Base-by-base conservation (phyloP, 441 rosid species). In the Gossypium davidsonii region DNA sequence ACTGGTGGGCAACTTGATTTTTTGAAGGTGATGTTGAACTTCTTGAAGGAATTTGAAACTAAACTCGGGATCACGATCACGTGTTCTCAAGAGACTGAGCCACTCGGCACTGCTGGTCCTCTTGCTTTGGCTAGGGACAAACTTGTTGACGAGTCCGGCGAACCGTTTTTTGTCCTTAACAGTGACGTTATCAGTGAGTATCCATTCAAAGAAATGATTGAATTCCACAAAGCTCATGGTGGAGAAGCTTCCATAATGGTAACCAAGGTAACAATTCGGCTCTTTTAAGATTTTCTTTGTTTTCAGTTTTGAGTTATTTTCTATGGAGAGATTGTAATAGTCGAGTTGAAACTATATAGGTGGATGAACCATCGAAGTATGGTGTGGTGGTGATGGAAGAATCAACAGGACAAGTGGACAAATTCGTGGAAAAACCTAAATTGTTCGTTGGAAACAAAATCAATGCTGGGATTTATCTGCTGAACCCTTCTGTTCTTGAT, bases 181-280 rank as follows among this genome's bases (percentile, higher is more conserved):
- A 92, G 98, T 53, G 99, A 94, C 78, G 99, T 94, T 15, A 94
- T 94, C 67, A 94, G 97, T 51, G 99, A 92, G 83, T 94, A 94
- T 72, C 97, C 98, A 2, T 87, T 94, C 67, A 80, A 80, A 76
- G 89, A 91, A 72, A 91, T 94, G 91, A 80, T 94, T 25, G 93
- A 80, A 73, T 94, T 94, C 79, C 99, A 94, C 77, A 90, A 90
- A 76, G 57, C 82, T 74, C 99, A 94, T 57, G 96, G 98, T 48
- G 98, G 98, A 42, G 99, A 94, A 81, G 99, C 99, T 53, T 94
- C 99, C 74, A 92, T 94, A 6, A 92, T 94, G 99, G 99, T 94
- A 37, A 94, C 99, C 75, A 94, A 94, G 99, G 99, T 92, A 83
- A 84, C 12, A 6, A 18, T 39, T 67, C 4, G 57, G 53, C 70